Conservation (phyloP, 2,329 filamentous ascomycete species). For the Colletotrichum karsti region DNA sequence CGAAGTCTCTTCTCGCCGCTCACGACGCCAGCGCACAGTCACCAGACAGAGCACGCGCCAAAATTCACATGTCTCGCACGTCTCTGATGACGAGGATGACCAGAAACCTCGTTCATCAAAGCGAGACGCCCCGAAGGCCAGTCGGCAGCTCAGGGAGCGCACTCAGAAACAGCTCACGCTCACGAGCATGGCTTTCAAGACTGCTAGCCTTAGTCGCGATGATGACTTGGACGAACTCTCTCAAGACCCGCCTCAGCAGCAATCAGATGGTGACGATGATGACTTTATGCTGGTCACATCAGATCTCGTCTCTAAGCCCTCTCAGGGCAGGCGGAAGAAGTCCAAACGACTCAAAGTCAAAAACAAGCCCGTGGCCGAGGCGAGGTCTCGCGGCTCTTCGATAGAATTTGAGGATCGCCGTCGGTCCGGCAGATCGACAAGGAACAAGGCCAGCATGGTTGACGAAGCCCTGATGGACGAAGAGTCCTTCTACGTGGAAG, state of each 20-base stretch:
- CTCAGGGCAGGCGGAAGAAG: constrained; percentile 26
- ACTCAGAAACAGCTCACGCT: constrained; percentile 35
- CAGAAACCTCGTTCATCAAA: neutral
- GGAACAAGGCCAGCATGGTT: constrained; percentile 52
- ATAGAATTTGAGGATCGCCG: constrained; percentile 63
- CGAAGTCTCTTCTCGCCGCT: neutral
- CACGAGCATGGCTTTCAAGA: constrained; percentile 36
- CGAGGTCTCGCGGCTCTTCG: constrained; percentile 46
- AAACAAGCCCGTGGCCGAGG: constrained; percentile 12
- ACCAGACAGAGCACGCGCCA: constrained; percentile 1
- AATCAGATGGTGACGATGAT: constrained; percentile 42
- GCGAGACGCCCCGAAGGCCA: neutral
- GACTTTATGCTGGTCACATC: constrained; percentile 47
- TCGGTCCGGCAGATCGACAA: constrained; percentile 57
- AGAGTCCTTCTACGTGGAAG: constrained; percentile 60
- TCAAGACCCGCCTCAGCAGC: constrained; percentile 33
- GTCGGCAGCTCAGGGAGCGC: constrained; percentile 29
- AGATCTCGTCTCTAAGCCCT: constrained; percentile 36
- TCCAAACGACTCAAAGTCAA: constrained; percentile 31
- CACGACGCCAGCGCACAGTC: constrained; percentile 12
- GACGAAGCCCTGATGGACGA: constrained; percentile 67
- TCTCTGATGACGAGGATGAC: neutral
- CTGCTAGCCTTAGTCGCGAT: constrained; percentile 9
- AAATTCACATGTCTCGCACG: neutral
- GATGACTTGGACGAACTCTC: constrained; percentile 41